phyloP scores from a whole-genome alignment of 2,329 filamentous ascomycete species.

The Penicillium sp. region DNA sequence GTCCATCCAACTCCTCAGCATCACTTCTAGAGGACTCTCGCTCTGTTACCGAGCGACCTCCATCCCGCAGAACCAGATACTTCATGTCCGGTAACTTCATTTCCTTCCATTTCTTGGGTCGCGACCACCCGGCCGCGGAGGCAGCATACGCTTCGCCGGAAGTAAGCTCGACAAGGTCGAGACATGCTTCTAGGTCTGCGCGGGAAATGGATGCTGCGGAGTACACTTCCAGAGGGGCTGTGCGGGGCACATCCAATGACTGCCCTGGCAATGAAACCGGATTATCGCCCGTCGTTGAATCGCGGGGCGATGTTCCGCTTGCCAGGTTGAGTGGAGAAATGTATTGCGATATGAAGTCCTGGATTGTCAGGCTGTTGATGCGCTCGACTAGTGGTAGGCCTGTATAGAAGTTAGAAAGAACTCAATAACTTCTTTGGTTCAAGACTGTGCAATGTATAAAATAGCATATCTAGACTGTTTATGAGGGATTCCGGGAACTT shows the following conservation, averaged over 20 bases:
- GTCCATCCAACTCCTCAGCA: conserved; percentile 2
- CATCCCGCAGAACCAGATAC: conserved; percentile 48
- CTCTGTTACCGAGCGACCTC: not conserved
- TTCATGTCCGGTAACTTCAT: conserved; percentile 56
- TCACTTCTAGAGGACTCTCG: not conserved
- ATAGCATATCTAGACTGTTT: no score
- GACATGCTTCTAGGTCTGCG: conserved; percentile 46
- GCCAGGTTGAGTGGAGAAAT: conserved; percentile 16
- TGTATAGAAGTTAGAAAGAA: conserved; percentile 2
- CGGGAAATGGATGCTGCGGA: conserved; percentile 35
- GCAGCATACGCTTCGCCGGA: conserved; percentile 49
- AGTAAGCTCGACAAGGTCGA: conserved; percentile 50
- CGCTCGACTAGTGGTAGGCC: conserved; percentile 36
- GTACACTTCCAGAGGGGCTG: conserved; percentile 26
- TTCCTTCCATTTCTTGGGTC: conserved; percentile 49
- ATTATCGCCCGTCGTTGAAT: not conserved
- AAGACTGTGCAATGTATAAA: no score
- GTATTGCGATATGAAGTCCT: conserved; percentile 37
- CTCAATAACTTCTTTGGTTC: no score
- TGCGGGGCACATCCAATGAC: not conserved
- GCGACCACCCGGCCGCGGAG: conserved; percentile 52
- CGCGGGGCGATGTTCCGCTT: not conserved
- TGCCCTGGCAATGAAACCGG: not conserved
- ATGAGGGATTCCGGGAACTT: not conserved
- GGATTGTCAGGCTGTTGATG: conserved; percentile 38